Conservation (phyloP, 257 asterid species). For the Eucommia ulmoides region DNA sequence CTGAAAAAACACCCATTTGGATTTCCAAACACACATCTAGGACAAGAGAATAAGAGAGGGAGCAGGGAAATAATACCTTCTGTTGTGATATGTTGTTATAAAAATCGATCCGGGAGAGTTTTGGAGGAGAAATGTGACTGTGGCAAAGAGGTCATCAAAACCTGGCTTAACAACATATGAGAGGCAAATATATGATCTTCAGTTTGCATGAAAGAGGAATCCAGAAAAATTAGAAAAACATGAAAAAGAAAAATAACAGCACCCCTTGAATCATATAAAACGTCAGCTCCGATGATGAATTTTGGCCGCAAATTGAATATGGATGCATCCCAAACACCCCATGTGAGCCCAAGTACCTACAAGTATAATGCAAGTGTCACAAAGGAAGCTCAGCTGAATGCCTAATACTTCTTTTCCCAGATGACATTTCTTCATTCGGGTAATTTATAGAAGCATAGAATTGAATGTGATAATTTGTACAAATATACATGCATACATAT, state of each 20-base stretch:
- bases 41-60: conserved; percentile 4
- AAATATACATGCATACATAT: neutral
- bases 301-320: conserved; percentile 54
- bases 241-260: conserved; percentile 3
- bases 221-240: conserved; percentile 3
- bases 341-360: conserved; percentile 74
- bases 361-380: too few species aligned
- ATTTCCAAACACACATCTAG: too few species aligned
- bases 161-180: conserved; percentile 31
- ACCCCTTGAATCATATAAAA: conserved; percentile 73
- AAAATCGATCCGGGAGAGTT: conserved; percentile 58
- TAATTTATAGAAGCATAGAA: neutral
- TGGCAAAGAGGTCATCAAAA: conserved; percentile 80
- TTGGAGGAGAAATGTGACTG: conserved; percentile 64
- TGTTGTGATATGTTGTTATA: conserved; percentile 77
- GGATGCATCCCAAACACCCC: conserved; percentile 77
- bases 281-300: conserved; percentile 95
- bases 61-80: conserved; percentile 48
- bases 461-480: too few species aligned
- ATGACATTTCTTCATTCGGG: too few species aligned
- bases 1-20: too few species aligned
- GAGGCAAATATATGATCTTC: conserved; percentile 7
- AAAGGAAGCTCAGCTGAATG: too few species aligned
- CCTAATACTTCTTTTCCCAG: too few species aligned
- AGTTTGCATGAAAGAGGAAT: conserved; percentile 4